Evolutionary conservation across 495 filamentous ascomycete species (phyloP).

Genomic region (Apiosordaria backusii): DNA sequence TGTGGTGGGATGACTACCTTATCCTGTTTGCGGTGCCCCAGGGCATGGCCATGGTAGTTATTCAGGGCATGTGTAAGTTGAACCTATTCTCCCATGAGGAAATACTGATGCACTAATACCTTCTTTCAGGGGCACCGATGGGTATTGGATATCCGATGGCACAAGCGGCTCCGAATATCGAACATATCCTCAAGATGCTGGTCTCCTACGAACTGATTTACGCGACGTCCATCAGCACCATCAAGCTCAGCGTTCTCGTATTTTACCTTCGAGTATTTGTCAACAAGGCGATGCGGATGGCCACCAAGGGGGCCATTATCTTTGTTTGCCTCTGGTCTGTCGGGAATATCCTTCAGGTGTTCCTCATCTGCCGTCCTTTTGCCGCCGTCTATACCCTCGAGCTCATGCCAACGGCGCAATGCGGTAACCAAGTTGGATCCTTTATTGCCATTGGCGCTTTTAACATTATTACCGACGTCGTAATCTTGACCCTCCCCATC

Average conservation of each 20-base stretch:
- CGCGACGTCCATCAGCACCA: constrained; percentile 17
- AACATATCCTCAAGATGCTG: constrained; percentile 24
- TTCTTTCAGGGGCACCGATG: constrained; percentile 17
- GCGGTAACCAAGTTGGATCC: constrained; percentile 20
- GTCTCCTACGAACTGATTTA: constrained; percentile 25
- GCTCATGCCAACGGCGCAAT: neutral
- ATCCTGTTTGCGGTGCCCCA: constrained; percentile 27
- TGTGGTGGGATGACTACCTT: constrained; percentile 38
- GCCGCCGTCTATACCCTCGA: constrained; percentile 13
- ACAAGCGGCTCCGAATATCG: constrained; percentile 16
- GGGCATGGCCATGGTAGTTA: constrained; percentile 27
- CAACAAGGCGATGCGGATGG: constrained; percentile 17
- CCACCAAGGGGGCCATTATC: constrained; percentile 15
- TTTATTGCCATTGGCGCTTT: constrained; percentile 28
- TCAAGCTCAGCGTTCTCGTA: constrained; percentile 27
- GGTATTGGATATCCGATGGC: constrained; percentile 18
- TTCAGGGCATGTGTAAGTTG: constrained; percentile 29
- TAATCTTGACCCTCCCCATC: constrained; percentile 27
- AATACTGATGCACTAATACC: neutral
- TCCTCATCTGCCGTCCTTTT: constrained; percentile 27
- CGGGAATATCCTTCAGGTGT: constrained; percentile 26
- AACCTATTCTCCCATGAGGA: neutral
- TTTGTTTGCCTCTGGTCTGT: constrained; percentile 21
- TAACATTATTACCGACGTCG: constrained; percentile 29
- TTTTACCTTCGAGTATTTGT: constrained; percentile 32